Conservation (phyloP, 306 rosid species). For the Dryas alaskensis region DNA sequence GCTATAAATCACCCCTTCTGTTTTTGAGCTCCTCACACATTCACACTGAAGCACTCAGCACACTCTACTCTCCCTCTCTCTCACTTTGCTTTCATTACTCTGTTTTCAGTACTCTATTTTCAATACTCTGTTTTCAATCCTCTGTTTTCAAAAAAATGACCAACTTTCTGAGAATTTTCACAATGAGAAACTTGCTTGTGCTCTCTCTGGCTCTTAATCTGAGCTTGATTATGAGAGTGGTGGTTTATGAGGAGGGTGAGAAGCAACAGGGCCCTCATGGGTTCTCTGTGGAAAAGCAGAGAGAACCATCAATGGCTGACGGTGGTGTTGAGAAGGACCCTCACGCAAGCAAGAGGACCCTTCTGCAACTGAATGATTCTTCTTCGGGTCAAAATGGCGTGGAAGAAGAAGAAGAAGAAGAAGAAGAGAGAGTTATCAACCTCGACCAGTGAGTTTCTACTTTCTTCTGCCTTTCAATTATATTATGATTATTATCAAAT, state of each 20-base stretch:
- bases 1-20: slow-evolving; percentile 5
- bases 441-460: slow-evolving; percentile 66
- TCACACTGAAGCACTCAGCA: neutral
- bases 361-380: slow-evolving; percentile 21
- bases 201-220: slow-evolving; percentile 69
- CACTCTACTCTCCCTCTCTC: too few species aligned
- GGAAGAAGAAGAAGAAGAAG: neutral
- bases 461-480: neutral
- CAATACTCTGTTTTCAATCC: neutral
- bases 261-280: slow-evolving; percentile 12
- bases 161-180: slow-evolving; percentile 25
- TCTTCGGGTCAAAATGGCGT: slow-evolving; percentile 31
- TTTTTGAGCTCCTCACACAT: slow-evolving; percentile 22
- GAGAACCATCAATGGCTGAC: slow-evolving; percentile 25
- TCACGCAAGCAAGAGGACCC: slow-evolving; percentile 26
- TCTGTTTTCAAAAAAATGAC: slow-evolving; percentile 28
- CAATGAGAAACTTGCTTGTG: slow-evolving; percentile 51
- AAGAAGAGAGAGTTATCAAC: slow-evolving; percentile 41
- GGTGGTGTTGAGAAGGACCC: slow-evolving; percentile 1
- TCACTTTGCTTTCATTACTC: neutral
- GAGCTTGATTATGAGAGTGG: slow-evolving; percentile 44
- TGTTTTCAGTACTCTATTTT: neutral
- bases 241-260: slow-evolving; percentile 28
- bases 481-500: neutral
- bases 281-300: slow-evolving; percentile 20